A percentile compares a stretch with the other conserved stretches of the same genome.
Evolutionary conservation across 2,329 filamentous ascomycete genomes (phyloP).

Genomic region (Penicillium sp.): DNA sequence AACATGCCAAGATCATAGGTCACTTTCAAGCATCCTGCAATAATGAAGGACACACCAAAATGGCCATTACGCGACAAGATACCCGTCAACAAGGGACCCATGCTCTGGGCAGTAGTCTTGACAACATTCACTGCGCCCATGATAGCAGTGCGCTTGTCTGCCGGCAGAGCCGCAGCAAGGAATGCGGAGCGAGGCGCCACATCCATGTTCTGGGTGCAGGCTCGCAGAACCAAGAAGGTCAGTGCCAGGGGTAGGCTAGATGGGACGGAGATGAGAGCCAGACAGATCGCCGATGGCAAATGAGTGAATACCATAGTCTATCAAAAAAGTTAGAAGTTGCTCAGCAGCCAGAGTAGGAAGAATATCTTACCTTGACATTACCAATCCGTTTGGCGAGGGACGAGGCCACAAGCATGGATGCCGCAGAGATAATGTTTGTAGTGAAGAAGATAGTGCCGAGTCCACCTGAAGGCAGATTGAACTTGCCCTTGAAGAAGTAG

Average conservation of each 20-base stretch:
- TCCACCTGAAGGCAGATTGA: constrained; percentile 50
- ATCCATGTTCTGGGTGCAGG: constrained; percentile 67
- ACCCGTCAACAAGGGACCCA: constrained; percentile 65
- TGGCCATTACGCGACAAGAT: constrained; percentile 53
- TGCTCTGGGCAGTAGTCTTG: constrained; percentile 62
- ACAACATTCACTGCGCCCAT: constrained; percentile 69
- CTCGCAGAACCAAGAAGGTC: constrained; percentile 59
- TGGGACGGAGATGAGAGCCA: constrained; percentile 61
- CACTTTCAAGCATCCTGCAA: constrained; percentile 62
- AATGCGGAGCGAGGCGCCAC: constrained; percentile 68
- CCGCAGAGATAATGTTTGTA: constrained; percentile 42
- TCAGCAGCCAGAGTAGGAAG: background rate
- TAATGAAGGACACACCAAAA: constrained; percentile 62
- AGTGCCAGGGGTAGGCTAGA: constrained; percentile 54
- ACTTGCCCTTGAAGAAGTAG: constrained; percentile 57
- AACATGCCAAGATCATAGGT: constrained; percentile 60
- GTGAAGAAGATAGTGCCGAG: constrained; percentile 55
- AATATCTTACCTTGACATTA: constrained; percentile 44
- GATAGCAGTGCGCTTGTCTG: constrained; percentile 66
- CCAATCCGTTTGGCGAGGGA: constrained; percentile 65
- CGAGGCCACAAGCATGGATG: constrained; percentile 51
- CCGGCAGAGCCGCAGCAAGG: constrained; percentile 61
- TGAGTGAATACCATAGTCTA: constrained; percentile 75
- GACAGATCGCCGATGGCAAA: constrained; percentile 64
- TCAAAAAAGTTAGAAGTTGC: constrained; percentile 7